Percentiles rank a stretch among this genome's conserved stretches.
Conservation (phyloP, 176 grass and related monocot genomes). For the Stipa capillata region DNA sequence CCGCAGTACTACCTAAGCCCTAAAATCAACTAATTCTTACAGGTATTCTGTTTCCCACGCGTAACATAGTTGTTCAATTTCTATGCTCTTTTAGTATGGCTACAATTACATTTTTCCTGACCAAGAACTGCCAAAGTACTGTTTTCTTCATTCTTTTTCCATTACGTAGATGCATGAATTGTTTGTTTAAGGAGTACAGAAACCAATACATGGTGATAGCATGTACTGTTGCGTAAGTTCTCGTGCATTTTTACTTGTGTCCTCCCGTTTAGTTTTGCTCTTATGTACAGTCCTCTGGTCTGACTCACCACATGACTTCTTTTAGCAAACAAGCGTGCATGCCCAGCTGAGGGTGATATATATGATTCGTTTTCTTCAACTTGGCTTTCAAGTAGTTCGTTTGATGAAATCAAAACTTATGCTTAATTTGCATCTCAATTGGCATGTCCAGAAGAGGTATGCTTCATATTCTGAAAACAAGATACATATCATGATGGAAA, state of each 20-base stretch:
- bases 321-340: background rate
- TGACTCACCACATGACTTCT: background rate
- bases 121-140: background rate
- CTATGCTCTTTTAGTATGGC: background rate
- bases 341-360: background rate
- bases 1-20: constrained; percentile 63
- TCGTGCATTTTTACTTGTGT: background rate
- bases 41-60: constrained; percentile 15
- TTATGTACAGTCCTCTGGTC: background rate
- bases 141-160: background rate
- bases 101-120: background rate
- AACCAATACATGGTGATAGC: background rate
- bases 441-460: background rate
- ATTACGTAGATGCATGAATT: background rate
- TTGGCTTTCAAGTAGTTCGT: background rate
- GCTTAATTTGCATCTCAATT: background rate
- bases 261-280: background rate
- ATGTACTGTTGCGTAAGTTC: background rate
- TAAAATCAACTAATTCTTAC: constrained; percentile 34
- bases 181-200: background rate
- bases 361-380: background rate
- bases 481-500: background rate
- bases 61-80: background rate
- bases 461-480: background rate
- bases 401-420: background rate